Evolutionary conservation across 2,329 filamentous ascomycete species (phyloP).

Genomic region (Dactylellina cionopaga): DNA sequence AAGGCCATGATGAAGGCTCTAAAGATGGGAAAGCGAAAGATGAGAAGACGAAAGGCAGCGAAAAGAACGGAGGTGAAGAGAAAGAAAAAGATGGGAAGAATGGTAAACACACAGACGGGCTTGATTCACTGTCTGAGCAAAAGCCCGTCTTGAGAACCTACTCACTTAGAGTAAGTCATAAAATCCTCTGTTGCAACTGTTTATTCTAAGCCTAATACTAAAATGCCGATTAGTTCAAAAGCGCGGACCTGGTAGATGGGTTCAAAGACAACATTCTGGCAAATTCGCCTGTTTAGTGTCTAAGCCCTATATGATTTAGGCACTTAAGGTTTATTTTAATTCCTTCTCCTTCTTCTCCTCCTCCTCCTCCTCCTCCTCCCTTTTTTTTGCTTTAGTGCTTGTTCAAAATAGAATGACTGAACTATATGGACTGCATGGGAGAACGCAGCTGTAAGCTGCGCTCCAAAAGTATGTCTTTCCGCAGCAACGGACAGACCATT

Average conservation of each 20-base stretch:
- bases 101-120: background rate
- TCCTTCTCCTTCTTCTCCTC: background rate
- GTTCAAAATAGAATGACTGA: too few species aligned
- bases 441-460: too few species aligned
- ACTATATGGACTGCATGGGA: too few species aligned
- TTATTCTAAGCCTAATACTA: background rate
- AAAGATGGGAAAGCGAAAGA: too few species aligned
- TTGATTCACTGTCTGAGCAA: background rate
- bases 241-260: conserved; percentile 8
- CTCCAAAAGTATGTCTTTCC: too few species aligned
- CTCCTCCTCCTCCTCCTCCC: background rate
- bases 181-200: background rate
- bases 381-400: background rate
- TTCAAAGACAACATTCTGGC: conserved; percentile 24
- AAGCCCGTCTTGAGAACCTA: conserved; percentile 29
- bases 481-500: too few species aligned
- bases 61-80: background rate
- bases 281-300: background rate
- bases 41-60: background rate
- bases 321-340: background rate
- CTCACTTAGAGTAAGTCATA: conserved; percentile 29
- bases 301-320: too few species aligned
- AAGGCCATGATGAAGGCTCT: conserved; percentile 20
- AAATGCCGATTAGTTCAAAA: conserved; percentile 30
- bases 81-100: background rate